phyloP scores from a whole-genome alignment of 129 eudicot genomes.

The Artemisia annua region DNA sequence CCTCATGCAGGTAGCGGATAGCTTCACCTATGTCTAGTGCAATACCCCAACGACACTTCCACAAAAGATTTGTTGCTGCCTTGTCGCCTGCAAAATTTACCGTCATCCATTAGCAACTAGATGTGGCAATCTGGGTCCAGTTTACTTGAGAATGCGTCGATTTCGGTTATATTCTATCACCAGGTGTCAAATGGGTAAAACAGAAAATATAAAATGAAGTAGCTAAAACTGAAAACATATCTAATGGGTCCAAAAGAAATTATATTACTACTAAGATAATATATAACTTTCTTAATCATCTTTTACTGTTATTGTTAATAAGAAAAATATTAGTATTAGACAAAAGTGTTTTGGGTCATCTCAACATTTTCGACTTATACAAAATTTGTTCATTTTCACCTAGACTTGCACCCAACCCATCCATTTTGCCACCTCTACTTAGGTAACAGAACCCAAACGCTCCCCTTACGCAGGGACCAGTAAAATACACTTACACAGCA shows the following conservation, averaged over 20 bases:
- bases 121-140: neutral
- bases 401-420: neutral
- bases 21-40: conserved; percentile 49
- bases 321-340: neutral
- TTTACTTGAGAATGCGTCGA: neutral
- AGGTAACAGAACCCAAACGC: neutral
- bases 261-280: no score
- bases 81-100: conserved; percentile 39
- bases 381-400: neutral
- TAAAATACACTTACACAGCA: conserved; percentile 39
- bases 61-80: conserved; percentile 35
- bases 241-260: neutral
- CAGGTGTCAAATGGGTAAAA: no score
- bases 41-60: conserved; percentile 40
- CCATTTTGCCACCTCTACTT: neutral
- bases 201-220: no score
- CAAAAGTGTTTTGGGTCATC: conserved; percentile 3
- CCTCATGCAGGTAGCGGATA: conserved; percentile 51
- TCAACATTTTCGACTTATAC: neutral
- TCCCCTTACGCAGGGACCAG: no score
- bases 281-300: no score
- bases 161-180: no score
- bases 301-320: neutral
- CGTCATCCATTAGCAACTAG: conserved; percentile 11
- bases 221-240: neutral